Percentiles rank a stretch among this genome's conserved stretches.
Conservation (phyloP, 306 rosid species). For the Vigna reflexopilosa region DNA sequence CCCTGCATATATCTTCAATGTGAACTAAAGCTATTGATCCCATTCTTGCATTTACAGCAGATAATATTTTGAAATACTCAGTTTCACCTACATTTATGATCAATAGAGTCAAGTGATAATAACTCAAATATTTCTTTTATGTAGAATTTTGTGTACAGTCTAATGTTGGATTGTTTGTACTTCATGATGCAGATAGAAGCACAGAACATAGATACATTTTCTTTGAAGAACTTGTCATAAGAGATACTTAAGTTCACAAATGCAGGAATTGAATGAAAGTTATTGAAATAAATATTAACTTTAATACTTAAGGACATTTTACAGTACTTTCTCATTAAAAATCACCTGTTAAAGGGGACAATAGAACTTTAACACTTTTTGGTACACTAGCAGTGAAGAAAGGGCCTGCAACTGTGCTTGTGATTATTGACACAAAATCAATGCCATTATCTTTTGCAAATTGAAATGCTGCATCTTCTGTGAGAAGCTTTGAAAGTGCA, state of each 20-base stretch:
- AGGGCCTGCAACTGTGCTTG: constrained; percentile 82
- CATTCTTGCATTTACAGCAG: constrained; percentile 78
- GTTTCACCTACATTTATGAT: constrained; percentile 58
- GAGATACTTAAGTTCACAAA: neutral
- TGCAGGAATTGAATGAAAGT: neutral
- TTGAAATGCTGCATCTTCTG: constrained; percentile 76
- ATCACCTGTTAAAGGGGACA: constrained; percentile 75
- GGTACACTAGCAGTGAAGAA: constrained; percentile 72
- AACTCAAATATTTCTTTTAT: neutral
- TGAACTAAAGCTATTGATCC: constrained; percentile 79
- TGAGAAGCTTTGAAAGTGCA: constrained; percentile 67
- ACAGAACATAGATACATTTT: neutral
- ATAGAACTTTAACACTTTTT: constrained; percentile 68
- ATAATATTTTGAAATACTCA: constrained; percentile 56
- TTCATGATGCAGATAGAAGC: constrained; percentile 10
- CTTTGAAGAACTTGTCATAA: neutral
- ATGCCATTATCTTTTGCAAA: constrained; percentile 73
- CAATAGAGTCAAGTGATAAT: constrained; percentile 9
- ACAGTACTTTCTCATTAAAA: neutral
- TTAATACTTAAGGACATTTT: neutral
- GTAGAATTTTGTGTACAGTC: constrained; percentile 10
- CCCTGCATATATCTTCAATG: constrained; percentile 79
- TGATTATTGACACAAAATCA: constrained; percentile 70
- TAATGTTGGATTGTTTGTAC: constrained; percentile 7
- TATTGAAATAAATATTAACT: neutral